Base-by-base conservation (phyloP, 1,284 basidiomycete species). In the Farysia itapuensis region DNA sequence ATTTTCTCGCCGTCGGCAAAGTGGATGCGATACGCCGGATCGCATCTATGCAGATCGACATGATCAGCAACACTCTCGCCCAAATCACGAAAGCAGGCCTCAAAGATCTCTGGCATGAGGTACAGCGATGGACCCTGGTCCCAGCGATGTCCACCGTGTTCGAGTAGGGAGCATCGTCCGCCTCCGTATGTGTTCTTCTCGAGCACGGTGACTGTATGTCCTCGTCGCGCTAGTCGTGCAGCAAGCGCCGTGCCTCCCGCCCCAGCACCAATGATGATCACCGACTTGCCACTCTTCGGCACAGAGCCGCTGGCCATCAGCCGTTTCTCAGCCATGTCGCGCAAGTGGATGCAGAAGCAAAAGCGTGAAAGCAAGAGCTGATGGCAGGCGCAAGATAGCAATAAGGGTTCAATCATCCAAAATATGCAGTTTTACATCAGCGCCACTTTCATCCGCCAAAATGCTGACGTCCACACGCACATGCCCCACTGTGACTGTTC, bases 131-230 rank as follows among this genome's bases (percentile, higher is more conserved):
- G 80, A n/a, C 66, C 66, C 66, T 79, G 73, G 41, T 77, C 73
- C 67, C 77, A 78, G 36, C 75, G 59, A 56, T 81, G 80, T 2
- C 80, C 80, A 22, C 79, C 76, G 42, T 79, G 76, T 40, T 79
- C 76, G 35, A 82, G 78, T 45, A 82, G 66, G 46, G 79, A 80
- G 70, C 81, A 82, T 57, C 81, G 70, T 11, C 81, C 81, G 3
- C 81, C 81, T 6, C 78, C 78, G 26, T 49, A 56, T 3, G 33
- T 25, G 47, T 72, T 68, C 44, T 64, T 47, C 64, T 80, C 79
- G 24, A 78, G 72, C 2, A 80, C 76, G 16, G 77, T 79, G 3
- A 81, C 80, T 12, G 78, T 67, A 51, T 81, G 75, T 1, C 81
- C 81, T 3, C 78, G 77, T 39, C 79, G 74, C 7, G 78, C 77